Base-by-base conservation (phyloP, 2,329 filamentous ascomycete species). In the Ceratocystis eucalypticola region DNA sequence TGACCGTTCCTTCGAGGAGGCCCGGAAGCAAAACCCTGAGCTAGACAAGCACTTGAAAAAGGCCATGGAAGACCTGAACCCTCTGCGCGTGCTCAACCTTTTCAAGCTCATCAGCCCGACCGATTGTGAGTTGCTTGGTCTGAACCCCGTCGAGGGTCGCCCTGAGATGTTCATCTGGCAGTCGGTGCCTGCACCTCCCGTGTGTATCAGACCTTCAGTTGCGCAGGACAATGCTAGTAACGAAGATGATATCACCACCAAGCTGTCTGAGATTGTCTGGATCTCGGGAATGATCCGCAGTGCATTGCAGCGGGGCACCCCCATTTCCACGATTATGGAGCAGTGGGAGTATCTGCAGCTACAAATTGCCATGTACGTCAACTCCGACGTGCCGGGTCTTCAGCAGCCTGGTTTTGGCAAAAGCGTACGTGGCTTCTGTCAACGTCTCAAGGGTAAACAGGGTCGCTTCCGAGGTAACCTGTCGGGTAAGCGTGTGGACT, bases 81-180 rank as follows among this genome's bases (percentile, higher is more conserved):
- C 94, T 0, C 79, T 97, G 28, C 82, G 89, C 68, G 90, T 96
- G 0, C 78, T 97, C 66, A 96, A 96, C 71, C 82, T 99, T 41
- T 96, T 99, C 79, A 92, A 91, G 75, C 86, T 88, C 72, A 91
- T 99, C 66, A 87, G 85, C 12, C 84, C 88, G 1, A 84, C 84
- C 6, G 94, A 99, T 74, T 96, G 93, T 74, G 92, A 97, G 75
- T 80, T 99, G 25, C 80, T 99, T 1, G 93, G 93, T 3, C 84
- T 99, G 71, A 87, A 96, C 72, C 89, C 92, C 1, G 81, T 84
- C 15, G 91, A 96, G 71, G 91, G 91, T 10, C 84, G 92, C 20
- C 94, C 94, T 0, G 94, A 99, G 74, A 96, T 96, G 86, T 95
- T 97, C 74, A 85, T 99, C 57, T 99, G 94, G 94, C 92, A 96